phyloP scores from a whole-genome alignment of 768 basidiomycete species.

The Termitomyces sp. region DNA sequence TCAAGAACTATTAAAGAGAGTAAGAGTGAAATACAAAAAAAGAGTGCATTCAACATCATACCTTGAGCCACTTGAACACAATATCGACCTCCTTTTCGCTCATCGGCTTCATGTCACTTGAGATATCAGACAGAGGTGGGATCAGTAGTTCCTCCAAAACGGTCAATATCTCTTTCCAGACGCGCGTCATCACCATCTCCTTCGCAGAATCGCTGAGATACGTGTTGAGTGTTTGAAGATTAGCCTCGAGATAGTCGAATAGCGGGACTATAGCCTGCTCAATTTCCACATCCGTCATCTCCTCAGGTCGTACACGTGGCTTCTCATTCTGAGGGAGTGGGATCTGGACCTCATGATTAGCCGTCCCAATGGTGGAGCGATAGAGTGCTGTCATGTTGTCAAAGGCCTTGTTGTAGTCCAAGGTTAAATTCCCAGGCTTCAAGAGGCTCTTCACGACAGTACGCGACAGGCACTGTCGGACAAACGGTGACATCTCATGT shows the following conservation, averaged over 20 bases:
- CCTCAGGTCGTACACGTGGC: constrained; percentile 71
- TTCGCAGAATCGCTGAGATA: constrained; percentile 80
- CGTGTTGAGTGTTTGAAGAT: constrained; percentile 86
- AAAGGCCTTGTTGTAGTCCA: constrained; percentile 89
- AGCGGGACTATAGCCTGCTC: constrained; percentile 87
- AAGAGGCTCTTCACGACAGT: constrained; percentile 70
- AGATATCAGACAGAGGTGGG: constrained; percentile 79
- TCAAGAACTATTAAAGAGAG: constrained; percentile 59
- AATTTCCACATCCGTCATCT: constrained; percentile 88
- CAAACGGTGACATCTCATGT: constrained; percentile 85
- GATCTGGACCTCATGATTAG: constrained; percentile 65
- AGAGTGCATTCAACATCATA: constrained; percentile 17
- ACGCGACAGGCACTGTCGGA: constrained; percentile 81
- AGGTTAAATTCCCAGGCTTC: constrained; percentile 47
- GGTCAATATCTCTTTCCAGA: constrained; percentile 94
- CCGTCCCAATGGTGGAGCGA: constrained; percentile 68
- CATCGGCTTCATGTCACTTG: constrained; percentile 88
- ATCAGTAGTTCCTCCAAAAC: constrained; percentile 86
- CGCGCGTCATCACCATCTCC: constrained; percentile 85
- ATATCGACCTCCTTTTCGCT: constrained; percentile 96
- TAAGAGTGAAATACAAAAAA: background rate
- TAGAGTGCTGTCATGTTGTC: constrained; percentile 79
- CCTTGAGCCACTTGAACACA: constrained; percentile 98
- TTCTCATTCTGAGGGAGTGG: constrained; percentile 73
- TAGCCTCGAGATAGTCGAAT: constrained; percentile 95